Evolutionary conservation across 1,284 basidiomycete species (phyloP), one percentile per base, ranked within the genome.

Genomic region (Taiwanofungus camphoratus): DNA sequence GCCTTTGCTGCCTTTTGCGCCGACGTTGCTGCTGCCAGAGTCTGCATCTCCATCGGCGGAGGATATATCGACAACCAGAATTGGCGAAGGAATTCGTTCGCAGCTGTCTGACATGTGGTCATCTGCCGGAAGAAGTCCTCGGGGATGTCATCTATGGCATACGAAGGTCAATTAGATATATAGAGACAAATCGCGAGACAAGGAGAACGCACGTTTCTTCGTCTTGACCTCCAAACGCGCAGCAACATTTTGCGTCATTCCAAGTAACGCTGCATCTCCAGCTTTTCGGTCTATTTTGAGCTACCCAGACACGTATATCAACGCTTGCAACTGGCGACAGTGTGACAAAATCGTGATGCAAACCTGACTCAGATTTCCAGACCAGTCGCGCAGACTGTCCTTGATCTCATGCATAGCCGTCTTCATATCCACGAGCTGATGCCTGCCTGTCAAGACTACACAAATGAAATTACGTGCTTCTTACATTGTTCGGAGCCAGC

Each of bases 31-130:
- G 66, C 53, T 3, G 67, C 62, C 2, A 75, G 57, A 0, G 70
- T 68, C 48, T 73, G 73, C 13, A 73, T 58, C 24, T 89, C 82
- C 15, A 73, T 69, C 0, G 76, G 65, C 2, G 87, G 77, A 1
- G 94, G 94, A 44, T 94, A 86, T 39, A 91, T 77, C 1, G 92
- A 78, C 8, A 85, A 76, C 93, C 94, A 99, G 60, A 93, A 98
- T 60, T 98, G 95, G 8, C 95, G 80, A 8, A 99, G 71, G 61
- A 98, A 97, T 63, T 99, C 95, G 53, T 91, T 93, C 2, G 93
- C 87, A 1, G 93, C 86, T 0, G 91, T 92, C 58, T 97, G 92
- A 54, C 89, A 88, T 0, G 88, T 87, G 7, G 81, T 79, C 75
- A 97, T 86, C 60, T 90, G 82, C 39, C 81, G 73, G 52, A 90